phyloP scores from a whole-genome alignment of 1,284 basidiomycete species.

The Porodaedalea pini region DNA sequence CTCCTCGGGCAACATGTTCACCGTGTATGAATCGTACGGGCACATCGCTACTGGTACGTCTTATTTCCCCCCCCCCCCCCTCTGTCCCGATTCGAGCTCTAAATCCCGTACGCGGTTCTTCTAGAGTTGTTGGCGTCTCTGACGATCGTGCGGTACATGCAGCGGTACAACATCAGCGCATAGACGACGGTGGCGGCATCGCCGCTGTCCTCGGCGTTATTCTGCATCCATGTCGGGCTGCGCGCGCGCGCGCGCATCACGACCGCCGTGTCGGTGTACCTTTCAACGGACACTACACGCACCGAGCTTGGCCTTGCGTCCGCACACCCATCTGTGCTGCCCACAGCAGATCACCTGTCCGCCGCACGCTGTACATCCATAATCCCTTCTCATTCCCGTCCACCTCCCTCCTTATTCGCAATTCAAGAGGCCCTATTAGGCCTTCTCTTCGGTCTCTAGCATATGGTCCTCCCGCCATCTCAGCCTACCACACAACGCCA shows the following conservation, averaged over 20 bases:
- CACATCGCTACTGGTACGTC: constrained; percentile 53
- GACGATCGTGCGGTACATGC: constrained; percentile 60
- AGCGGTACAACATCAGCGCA: constrained; percentile 10
- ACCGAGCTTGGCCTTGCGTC: not conserved
- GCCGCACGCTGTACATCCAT: not conserved
- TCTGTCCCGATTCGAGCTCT: not conserved
- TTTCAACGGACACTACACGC: no score
- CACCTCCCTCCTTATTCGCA: not conserved
- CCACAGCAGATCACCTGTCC: no score
- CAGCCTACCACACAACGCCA: no score
- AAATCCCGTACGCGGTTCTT: constrained; percentile 13
- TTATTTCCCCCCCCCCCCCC: not conserved
- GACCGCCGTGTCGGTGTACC: not conserved
- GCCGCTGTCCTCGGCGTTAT: not conserved
- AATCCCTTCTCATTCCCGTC: not conserved
- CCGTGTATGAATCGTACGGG: constrained; percentile 54
- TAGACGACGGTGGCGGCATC: not conserved
- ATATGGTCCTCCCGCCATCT: no score
- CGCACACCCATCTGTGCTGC: not conserved
- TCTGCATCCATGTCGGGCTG: not conserved
- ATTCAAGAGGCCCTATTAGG: no score
- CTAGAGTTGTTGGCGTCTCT: constrained; percentile 59
- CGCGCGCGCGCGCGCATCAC: not conserved
- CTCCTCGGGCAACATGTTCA: constrained; percentile 63
- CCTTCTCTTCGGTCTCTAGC: no score